Base-by-base conservation (phyloP, 78 protist genomes). In the Parvularia atlantis region DNA sequence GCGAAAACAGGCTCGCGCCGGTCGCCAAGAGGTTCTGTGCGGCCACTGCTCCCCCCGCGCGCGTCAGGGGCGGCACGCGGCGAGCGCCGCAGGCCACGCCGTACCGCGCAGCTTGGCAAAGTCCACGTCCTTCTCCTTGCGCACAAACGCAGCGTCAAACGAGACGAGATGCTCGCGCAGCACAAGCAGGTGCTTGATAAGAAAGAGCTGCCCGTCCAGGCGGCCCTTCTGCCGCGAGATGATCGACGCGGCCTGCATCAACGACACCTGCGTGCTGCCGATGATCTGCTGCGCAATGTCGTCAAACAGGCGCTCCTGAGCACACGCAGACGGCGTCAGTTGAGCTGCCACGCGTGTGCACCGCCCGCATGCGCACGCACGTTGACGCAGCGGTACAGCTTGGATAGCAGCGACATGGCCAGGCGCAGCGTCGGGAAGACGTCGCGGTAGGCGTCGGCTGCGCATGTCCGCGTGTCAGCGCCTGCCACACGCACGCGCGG, bases 131-230 rank as follows among this genome's bases (percentile, higher is more conserved):
- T 56, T 69, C 35, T 76, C 66, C 5, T 4, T 3, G 26, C 2
- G 3, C 28, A 30, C 57, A 30, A 76, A 76, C 26, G 39, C 53
- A 17, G 19, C 69, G 7, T 68, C 75, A 37, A 76, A 76, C 11
- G 81, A 75, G 13, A 69, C 58, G 11, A 76, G 6, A 4, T 76
- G 75, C 37, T 76, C 81, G 1, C 81, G 53, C 30, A 76, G 50
- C 26, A 68, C 9, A 4, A 76, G 35, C 35, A 68, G 62, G 58
- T 76, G 81, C 54, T 68, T 68, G 46, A 76, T 59, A 28, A 68
- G 58, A 44, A 76, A 76, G 24, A 76, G 73, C 3, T 66, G 69
- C 14, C 69, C 81, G 33, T 76, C 68, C 24, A 56, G 1, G 6
- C 31, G 14, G 39, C 57, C 64, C 75, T 69, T 39, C 16, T 24